Evolutionary conservation across 2,329 filamentous ascomycete genomes (phyloP), one percentile per base, ranked within the genome.

Genomic region (Xylogone sp.): DNA sequence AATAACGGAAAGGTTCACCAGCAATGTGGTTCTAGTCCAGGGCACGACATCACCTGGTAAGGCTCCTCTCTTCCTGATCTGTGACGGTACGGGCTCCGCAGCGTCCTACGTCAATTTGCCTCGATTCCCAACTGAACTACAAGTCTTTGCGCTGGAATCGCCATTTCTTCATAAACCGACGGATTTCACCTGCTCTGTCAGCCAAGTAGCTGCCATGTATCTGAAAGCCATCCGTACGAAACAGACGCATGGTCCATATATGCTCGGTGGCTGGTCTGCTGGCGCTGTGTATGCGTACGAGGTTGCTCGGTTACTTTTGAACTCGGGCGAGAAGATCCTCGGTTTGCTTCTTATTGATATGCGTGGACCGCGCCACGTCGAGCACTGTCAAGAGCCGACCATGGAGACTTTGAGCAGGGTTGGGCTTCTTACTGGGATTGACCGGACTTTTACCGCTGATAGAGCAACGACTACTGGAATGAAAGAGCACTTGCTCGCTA

Each of bases 231-330:
- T 66, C 27, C 54, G 51, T 21, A 46, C 46, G 13, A 53, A 55
- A 29, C 69, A 72, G 51, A 63, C 68, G 8, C 50, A 62, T 31
- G 69, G 69, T 1, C 69, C 69, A 7, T 72, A 72, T 55, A 55
- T 63, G 43, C 56, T 72, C 8, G 68, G 64, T 19, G 69, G 69
- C 24, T 70, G 66, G 67, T 69, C 66, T 12, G 62, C 64, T 13
- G 69, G 69, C 19, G 69, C 66, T 34, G 63, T 69, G 20, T 63
- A 65, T 50, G 67, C 69, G 16, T 70, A 69, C 54, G 66, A 69
- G 50, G 65, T 65, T 8, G 59, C 63, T 9, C 51, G 61, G 31
- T 64, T 60, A 43, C 57, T 68, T 3, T 24, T 58, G 29, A 44
- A 54, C 2, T 49, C 49, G 18, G 58, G 57, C 12, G 57, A 61